Percentiles rank a stretch among this genome's conserved stretches.
These are phyloP conservation scores for Erythrobasidium hasegawianum DNA, from an alignment of 1,284 basidiomycete genomes.

Conservation along the genomic window DNA sequence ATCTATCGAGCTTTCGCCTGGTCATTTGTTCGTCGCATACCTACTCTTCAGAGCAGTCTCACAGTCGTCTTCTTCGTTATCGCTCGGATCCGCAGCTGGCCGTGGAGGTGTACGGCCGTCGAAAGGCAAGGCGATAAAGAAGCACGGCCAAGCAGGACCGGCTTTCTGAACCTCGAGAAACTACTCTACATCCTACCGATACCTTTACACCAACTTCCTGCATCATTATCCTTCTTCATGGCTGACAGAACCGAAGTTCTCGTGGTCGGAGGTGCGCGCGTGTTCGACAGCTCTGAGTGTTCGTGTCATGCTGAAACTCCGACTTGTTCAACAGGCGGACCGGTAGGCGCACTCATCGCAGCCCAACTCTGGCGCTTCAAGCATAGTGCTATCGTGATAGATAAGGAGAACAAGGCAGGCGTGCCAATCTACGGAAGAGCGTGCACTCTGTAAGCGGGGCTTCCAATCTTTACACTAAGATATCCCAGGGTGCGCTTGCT, in stretches of 20 bases:
- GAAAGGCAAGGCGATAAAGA: too few relatives aligned
- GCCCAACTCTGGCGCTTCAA: slow-evolving; percentile 23
- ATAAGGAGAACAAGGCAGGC: slow-evolving; percentile 30
- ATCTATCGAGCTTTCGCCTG: too few relatives aligned
- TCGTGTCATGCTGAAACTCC: not conserved
- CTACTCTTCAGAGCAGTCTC: too few relatives aligned
- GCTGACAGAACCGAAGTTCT: slow-evolving; percentile 23
- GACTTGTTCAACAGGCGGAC: slow-evolving; percentile 14
- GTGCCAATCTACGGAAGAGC: slow-evolving; percentile 29
- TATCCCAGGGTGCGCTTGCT: too few relatives aligned
- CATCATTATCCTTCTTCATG: slow-evolving; percentile 1
- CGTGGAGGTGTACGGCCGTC: too few relatives aligned
- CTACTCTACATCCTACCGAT: too few relatives aligned
- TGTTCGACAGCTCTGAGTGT: not conserved
- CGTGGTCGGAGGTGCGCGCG: slow-evolving; percentile 19
- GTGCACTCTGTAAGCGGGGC: slow-evolving; percentile 1
- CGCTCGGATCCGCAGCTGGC: too few relatives aligned
- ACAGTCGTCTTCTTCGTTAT: too few relatives aligned
- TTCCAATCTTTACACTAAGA: too few relatives aligned
- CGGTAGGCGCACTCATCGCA: slow-evolving; percentile 22
- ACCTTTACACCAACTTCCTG: not conserved
- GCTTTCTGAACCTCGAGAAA: too few relatives aligned
- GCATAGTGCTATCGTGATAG: slow-evolving; percentile 18
- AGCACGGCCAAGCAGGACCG: too few relatives aligned
- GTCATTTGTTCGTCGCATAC: too few relatives aligned